Percentiles rank a stretch among this genome's conserved stretches.
Conservation (phyloP, 1,139 yeast species). For the Pichia sorboxylosa region DNA sequence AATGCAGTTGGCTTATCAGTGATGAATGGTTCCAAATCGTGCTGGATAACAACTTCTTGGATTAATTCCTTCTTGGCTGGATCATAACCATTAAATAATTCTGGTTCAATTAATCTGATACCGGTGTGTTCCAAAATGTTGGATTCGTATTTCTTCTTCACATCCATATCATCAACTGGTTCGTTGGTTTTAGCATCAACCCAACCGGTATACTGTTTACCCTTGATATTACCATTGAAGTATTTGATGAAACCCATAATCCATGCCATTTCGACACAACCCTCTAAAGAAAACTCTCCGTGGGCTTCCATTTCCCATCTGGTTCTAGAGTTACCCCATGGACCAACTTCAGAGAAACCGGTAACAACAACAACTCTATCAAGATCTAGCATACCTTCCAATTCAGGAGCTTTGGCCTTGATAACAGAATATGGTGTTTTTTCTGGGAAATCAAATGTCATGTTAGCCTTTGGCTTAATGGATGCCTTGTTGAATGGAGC, state of each 20-base stretch:
- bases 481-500: slow-evolving; percentile 67
- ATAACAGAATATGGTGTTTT: slow-evolving; percentile 68
- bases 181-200: slow-evolving; percentile 85
- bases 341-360: slow-evolving; percentile 97
- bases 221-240: slow-evolving; percentile 80
- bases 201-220: slow-evolving; percentile 88
- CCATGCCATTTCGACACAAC: slow-evolving; percentile 99
- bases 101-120: slow-evolving; percentile 93
- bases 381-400: slow-evolving; percentile 86
- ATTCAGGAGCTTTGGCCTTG: slow-evolving; percentile 57
- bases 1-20: slow-evolving; percentile 91
- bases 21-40: slow-evolving; percentile 91
- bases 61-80: slow-evolving; percentile 86
- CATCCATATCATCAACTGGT: slow-evolving; percentile 90
- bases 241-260: slow-evolving; percentile 95
- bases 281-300: slow-evolving; percentile 96
- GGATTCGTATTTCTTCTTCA: slow-evolving; percentile 83
- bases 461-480: slow-evolving; percentile 87
- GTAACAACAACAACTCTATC: slow-evolving; percentile 89
- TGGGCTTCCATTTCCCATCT: slow-evolving; percentile 98
- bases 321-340: slow-evolving; percentile 98
- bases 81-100: slow-evolving; percentile 83
- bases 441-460: slow-evolving; percentile 86
- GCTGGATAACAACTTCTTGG: slow-evolving; percentile 93
- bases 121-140: slow-evolving; percentile 87